These are phyloP conservation scores for Calendula officinalis DNA, from an alignment of 129 eudicot genomes.

Conservation along the genomic window DNA sequence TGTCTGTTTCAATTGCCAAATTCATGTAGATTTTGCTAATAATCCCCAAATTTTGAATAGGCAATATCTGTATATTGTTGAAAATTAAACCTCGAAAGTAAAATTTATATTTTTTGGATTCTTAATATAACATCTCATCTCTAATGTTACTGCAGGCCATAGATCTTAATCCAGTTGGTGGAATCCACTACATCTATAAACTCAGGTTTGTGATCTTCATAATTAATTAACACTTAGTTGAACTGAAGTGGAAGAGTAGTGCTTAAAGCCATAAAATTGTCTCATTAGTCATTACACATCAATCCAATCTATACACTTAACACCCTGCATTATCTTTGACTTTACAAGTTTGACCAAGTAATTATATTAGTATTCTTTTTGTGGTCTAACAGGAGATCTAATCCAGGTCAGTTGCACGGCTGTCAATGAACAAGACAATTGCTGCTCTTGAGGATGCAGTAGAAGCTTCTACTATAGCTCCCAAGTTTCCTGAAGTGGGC, in stretches of 20 bases:
- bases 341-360: conserved; percentile 16
- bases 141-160: conserved; percentile 60
- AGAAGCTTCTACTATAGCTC: conserved; percentile 62
- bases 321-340: conserved; percentile 6
- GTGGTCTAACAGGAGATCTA: conserved; percentile 24
- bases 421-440: conserved; percentile 50
- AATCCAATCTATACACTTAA: background rate
- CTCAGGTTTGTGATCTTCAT: conserved; percentile 45
- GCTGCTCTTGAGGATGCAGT: conserved; percentile 85
- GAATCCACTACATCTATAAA: conserved; percentile 56
- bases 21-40: background rate
- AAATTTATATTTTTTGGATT: too few relatives aligned
- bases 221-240: background rate
- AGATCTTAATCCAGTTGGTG: conserved; percentile 72
- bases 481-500: conserved; percentile 58
- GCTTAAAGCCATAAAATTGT: too few relatives aligned
- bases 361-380: conserved; percentile 5
- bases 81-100: background rate
- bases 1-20: background rate
- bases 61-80: too few relatives aligned
- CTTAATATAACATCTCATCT: too few relatives aligned
- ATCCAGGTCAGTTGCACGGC: conserved; percentile 47
- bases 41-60: too few relatives aligned
- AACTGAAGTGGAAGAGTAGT: background rate
- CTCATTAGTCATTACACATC: too few relatives aligned